These are phyloP conservation scores for Colletotrichum ledebouriae DNA, from an alignment of 2,329 filamentous ascomycete species.

Conservation along the genomic window DNA sequence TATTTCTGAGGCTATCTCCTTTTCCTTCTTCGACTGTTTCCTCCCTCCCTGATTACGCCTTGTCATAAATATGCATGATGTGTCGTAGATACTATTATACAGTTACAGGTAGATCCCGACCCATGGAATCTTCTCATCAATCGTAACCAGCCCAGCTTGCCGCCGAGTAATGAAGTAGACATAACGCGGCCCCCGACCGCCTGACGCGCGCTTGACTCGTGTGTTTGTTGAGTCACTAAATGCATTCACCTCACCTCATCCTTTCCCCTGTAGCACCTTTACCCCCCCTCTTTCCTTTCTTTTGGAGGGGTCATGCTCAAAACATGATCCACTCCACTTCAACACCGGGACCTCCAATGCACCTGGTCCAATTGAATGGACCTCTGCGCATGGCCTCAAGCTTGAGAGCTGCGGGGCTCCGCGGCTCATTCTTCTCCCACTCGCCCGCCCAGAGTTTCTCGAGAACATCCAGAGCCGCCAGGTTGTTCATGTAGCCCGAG, in stretches of 20 bases:
- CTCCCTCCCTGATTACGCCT: constrained; percentile 25
- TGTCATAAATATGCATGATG: constrained; percentile 32
- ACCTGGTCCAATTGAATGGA: constrained; percentile 71
- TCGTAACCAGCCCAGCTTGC: constrained; percentile 38
- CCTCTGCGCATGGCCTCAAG: constrained; percentile 57
- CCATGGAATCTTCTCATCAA: constrained; percentile 25
- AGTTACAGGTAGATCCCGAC: constrained; percentile 34
- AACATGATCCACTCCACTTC: constrained; percentile 79
- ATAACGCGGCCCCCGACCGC: constrained; percentile 23
- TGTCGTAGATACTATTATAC: constrained; percentile 38
- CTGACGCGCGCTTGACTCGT: constrained; percentile 37
- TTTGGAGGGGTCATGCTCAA: constrained; percentile 51
- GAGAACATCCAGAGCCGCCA: constrained; percentile 85
- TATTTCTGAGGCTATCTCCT: constrained; percentile 11
- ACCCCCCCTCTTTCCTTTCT: background rate
- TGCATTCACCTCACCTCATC: background rate
- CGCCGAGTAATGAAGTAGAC: constrained; percentile 28
- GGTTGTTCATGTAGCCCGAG: constrained; percentile 94
- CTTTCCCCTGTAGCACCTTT: too few relatives aligned
- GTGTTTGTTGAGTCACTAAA: constrained; percentile 9
- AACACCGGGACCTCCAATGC: constrained; percentile 67
- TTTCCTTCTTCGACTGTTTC: background rate
- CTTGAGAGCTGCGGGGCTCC: constrained; percentile 51
- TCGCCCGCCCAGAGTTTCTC: constrained; percentile 84
- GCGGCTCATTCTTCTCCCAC: constrained; percentile 53